Conservation (phyloP, 495 filamentous ascomycete genomes). For the Cercophora samala region DNA sequence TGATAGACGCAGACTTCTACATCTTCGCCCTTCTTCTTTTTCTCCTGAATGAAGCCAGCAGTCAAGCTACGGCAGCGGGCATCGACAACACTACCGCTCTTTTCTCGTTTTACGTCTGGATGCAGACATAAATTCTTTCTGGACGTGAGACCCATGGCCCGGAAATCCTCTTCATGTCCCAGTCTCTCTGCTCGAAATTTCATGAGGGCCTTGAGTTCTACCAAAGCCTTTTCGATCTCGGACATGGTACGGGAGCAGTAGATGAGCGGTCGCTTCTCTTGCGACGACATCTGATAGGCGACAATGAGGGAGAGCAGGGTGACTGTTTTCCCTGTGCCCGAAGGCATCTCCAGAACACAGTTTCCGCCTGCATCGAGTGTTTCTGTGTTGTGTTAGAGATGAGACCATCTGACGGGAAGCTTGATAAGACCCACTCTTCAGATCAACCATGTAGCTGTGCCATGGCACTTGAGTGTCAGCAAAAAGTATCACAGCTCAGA, state of each 20-base stretch:
- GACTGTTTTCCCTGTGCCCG: conserved; percentile 97
- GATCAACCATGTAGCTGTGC: conserved; percentile 88
- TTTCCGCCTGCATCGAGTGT: conserved; percentile 93
- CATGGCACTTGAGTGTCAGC: conserved; percentile 11
- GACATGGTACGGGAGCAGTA: conserved; percentile 99
- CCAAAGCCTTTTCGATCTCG: conserved; percentile 92
- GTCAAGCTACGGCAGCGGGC: conserved; percentile 92
- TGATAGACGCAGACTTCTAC: conserved; percentile 94
- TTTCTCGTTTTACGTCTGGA: conserved; percentile 90
- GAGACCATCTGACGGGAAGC: not conserved
- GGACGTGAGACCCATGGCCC: conserved; percentile 87
- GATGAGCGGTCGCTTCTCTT: conserved; percentile 89
- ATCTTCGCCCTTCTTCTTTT: conserved; percentile 90
- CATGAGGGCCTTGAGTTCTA: conserved; percentile 89
- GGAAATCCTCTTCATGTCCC: conserved; percentile 85
- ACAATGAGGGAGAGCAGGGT: conserved; percentile 93
- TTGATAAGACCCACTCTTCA: conserved; percentile 63
- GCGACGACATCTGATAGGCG: conserved; percentile 88
- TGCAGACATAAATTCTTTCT: conserved; percentile 97
- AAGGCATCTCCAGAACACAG: conserved; percentile 99
- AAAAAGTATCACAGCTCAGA: not conserved
- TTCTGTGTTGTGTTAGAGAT: conserved; percentile 37
- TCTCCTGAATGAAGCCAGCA: conserved; percentile 94
- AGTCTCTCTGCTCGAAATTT: conserved; percentile 85
- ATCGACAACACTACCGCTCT: conserved; percentile 90